phyloP scores from a whole-genome alignment of 164 flowering plant genomes.

The Umbellularia californica region DNA sequence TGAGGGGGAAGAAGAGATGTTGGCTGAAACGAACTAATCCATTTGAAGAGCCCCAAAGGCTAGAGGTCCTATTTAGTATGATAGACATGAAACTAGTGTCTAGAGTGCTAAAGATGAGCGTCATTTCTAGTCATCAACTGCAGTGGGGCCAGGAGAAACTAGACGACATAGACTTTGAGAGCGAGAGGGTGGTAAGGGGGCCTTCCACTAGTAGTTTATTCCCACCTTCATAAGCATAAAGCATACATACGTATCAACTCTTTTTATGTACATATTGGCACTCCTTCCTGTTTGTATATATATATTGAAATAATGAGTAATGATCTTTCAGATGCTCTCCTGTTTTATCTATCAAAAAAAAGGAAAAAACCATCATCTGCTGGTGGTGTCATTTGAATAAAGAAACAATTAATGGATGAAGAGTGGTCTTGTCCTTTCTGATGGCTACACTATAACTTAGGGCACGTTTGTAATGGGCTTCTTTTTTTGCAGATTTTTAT shows the following conservation, averaged over 20 bases:
- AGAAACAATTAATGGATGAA: no score
- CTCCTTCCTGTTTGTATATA: neutral
- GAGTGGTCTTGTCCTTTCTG: no score
- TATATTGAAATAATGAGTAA: neutral
- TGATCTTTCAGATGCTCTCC: neutral
- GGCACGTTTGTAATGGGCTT: no score
- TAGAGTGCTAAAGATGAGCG: slow-evolving; percentile 41
- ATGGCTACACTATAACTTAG: no score
- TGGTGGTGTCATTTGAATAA: no score
- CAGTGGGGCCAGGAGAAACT: slow-evolving; percentile 56
- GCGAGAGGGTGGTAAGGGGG: slow-evolving; percentile 25
- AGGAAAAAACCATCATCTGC: no score
- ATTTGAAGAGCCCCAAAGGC: slow-evolving; percentile 24
- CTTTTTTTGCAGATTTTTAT: no score
- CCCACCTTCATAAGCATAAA: slow-evolving; percentile 23
- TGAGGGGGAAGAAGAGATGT: slow-evolving; percentile 35
- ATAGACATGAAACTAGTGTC: slow-evolving; percentile 44
- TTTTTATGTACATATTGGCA: neutral
- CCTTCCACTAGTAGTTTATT: slow-evolving; percentile 15
- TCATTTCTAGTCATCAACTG: slow-evolving; percentile 41
- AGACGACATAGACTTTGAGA: slow-evolving; percentile 22
- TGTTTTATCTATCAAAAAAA: no score
- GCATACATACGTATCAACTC: no score
- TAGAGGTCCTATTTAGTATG: slow-evolving; percentile 29
- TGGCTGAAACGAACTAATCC: slow-evolving; percentile 31